phyloP scores from a whole-genome alignment of 75 land plant genomes.

The Picea glauca region DNA sequence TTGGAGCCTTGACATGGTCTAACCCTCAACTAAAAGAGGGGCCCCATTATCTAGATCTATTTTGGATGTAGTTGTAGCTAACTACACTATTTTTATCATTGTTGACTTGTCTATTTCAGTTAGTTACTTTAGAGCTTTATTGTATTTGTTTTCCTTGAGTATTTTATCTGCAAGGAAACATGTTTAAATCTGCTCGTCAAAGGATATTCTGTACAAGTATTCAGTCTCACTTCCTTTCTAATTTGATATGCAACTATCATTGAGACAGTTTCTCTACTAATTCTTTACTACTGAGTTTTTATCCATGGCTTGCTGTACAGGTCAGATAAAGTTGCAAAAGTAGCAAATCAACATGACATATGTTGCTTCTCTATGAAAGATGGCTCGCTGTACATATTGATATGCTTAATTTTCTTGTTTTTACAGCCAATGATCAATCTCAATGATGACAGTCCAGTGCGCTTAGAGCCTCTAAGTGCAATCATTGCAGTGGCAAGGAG shows the following conservation, averaged over 20 bases:
- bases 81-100: too few relatives aligned
- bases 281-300: background rate
- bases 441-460: conserved; percentile 41
- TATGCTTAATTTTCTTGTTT: background rate
- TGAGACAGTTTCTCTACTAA: background rate
- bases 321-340: background rate
- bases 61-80: too few relatives aligned
- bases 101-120: too few relatives aligned
- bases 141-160: too few relatives aligned
- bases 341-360: background rate
- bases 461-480: conserved; percentile 26
- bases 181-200: background rate
- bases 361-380: background rate
- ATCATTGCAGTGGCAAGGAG: conserved; percentile 41
- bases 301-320: background rate
- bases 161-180: background rate
- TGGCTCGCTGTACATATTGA: background rate
- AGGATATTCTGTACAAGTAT: background rate
- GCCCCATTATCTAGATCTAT: too few relatives aligned
- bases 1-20: too few relatives aligned
- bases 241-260: background rate
- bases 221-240: background rate
- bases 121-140: too few relatives aligned
- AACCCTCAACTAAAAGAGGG: too few relatives aligned
- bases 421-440: conserved; percentile 32